Evolutionary conservation across 768 basidiomycete species (phyloP).

Genomic region (Exsudoporus frostii): DNA sequence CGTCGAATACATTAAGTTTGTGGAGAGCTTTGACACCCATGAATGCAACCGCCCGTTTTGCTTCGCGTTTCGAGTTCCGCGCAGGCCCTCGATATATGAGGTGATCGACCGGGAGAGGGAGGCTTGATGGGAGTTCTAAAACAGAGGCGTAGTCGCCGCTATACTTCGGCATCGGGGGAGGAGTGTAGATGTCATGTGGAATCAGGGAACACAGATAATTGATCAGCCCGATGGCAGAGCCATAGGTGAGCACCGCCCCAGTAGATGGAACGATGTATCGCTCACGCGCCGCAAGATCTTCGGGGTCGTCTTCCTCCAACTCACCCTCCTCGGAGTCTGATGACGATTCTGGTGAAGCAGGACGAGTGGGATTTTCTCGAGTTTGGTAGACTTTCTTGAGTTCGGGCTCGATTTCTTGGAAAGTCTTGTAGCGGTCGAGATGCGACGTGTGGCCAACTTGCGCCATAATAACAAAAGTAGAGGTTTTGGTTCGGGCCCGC

Average conservation of each 20-base stretch:
- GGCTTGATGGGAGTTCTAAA: constrained; percentile 62
- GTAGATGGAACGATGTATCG: constrained; percentile 69
- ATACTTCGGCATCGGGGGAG: constrained; percentile 56
- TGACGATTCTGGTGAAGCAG: constrained; percentile 23
- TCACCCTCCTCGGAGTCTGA: constrained; percentile 34
- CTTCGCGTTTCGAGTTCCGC: constrained; percentile 70
- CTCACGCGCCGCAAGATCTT: constrained; percentile 64
- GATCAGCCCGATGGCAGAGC: constrained; percentile 67
- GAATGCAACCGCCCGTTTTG: constrained; percentile 81
- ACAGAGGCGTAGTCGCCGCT: constrained; percentile 54
- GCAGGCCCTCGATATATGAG: constrained; percentile 58
- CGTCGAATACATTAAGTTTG: constrained; percentile 73
- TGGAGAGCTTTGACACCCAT: constrained; percentile 69
- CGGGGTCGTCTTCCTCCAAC: constrained; percentile 46
- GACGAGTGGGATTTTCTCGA: constrained; percentile 37
- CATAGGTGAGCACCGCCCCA: constrained; percentile 78
- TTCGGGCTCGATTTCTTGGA: constrained; percentile 60
- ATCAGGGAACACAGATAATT: constrained; percentile 76
- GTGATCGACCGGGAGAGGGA: constrained; percentile 55
- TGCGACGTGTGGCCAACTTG: constrained; percentile 55
- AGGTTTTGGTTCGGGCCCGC: constrained; percentile 71
- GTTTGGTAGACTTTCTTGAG: constrained; percentile 61
- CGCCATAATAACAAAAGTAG: constrained; percentile 81
- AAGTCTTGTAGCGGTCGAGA: constrained; percentile 53
- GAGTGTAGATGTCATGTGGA: constrained; percentile 68